Percentiles rank a stretch among this genome's conserved stretches.
Conservation (phyloP, 768 basidiomycete species). For the Dacryopinax primogenitus region DNA sequence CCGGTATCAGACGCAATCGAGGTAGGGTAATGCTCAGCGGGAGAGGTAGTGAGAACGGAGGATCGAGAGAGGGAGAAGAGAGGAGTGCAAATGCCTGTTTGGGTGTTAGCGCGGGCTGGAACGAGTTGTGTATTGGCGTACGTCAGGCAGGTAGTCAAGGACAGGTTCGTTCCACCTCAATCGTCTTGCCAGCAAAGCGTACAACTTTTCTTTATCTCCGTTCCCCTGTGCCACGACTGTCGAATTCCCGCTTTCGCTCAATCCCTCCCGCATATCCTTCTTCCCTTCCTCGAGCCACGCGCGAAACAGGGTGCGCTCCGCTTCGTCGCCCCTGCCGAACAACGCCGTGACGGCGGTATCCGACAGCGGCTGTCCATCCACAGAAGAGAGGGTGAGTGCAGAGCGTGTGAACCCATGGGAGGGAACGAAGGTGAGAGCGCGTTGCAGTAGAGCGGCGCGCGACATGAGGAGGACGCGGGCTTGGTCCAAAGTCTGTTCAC, state of each 20-base stretch:
- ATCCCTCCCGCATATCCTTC: constrained; percentile 32
- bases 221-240: background rate
- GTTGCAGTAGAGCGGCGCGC: constrained; percentile 30
- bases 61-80: constrained; percentile 47
- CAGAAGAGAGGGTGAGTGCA: background rate
- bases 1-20: constrained; percentile 48
- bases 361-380: constrained; percentile 39
- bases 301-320: constrained; percentile 48
- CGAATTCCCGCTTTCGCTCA: background rate
- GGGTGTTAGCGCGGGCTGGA: background rate
- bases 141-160: constrained; percentile 53
- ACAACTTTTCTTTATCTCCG: constrained; percentile 22
- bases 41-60: constrained; percentile 44
- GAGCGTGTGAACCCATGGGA: constrained; percentile 60
- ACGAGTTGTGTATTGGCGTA: constrained; percentile 24
- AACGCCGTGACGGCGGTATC: constrained; percentile 58
- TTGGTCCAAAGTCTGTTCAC: too few relatives aligned
- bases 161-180: constrained; percentile 57
- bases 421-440: constrained; percentile 49
- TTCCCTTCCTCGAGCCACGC: constrained; percentile 64
- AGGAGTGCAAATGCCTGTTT: constrained; percentile 60
- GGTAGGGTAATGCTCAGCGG: constrained; percentile 28
- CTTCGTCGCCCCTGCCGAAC: constrained; percentile 58
- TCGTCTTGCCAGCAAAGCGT: constrained; percentile 42
- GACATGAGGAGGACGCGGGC: background rate